Percentiles rank a stretch among this genome's conserved stretches.
Evolutionary conservation across 192 early-diverging fungal species (phyloP).

Genomic region (Coemansia sp.): DNA sequence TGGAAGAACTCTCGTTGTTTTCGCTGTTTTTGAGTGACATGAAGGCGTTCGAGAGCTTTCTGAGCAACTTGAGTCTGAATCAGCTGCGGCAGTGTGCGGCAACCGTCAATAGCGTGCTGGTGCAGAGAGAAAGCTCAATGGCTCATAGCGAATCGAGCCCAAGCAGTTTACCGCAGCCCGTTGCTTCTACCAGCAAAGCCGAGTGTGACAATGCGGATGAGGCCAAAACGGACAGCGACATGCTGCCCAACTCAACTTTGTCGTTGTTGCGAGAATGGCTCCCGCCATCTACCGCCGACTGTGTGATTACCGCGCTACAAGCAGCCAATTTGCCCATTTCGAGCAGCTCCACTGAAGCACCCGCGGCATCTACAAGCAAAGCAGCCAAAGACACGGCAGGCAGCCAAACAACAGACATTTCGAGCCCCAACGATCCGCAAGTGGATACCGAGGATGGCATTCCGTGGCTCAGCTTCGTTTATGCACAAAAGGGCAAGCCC

Average conservation of each 20-base stretch:
- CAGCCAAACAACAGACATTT: neutral
- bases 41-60: slow-evolving; percentile 41
- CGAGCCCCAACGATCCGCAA: slow-evolving; percentile 18
- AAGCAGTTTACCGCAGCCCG: neutral
- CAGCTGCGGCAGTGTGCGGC: slow-evolving; percentile 52
- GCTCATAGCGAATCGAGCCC: neutral
- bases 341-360: neutral
- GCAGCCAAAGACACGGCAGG: neutral
- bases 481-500: slow-evolving; percentile 60
- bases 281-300: slow-evolving; percentile 34
- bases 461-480: slow-evolving; percentile 45
- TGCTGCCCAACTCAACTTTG: slow-evolving; percentile 10
- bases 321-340: slow-evolving; percentile 19
- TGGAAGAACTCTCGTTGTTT: slow-evolving; percentile 48
- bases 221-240: neutral
- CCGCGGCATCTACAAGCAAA: slow-evolving; percentile 1
- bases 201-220: too few relatives aligned
- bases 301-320: slow-evolving; percentile 46
- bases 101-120: slow-evolving; percentile 45
- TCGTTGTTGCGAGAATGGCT: slow-evolving; percentile 42
- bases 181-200: neutral
- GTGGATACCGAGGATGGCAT: slow-evolving; percentile 30
- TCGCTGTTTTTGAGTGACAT: slow-evolving; percentile 44
- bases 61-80: slow-evolving; percentile 41
- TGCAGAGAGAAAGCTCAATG: slow-evolving; percentile 21